Evolutionary conservation across 1,284 basidiomycete species (phyloP), one percentile per base, ranked within the genome.

Genomic region (Coniferiporia sulphurascens): DNA sequence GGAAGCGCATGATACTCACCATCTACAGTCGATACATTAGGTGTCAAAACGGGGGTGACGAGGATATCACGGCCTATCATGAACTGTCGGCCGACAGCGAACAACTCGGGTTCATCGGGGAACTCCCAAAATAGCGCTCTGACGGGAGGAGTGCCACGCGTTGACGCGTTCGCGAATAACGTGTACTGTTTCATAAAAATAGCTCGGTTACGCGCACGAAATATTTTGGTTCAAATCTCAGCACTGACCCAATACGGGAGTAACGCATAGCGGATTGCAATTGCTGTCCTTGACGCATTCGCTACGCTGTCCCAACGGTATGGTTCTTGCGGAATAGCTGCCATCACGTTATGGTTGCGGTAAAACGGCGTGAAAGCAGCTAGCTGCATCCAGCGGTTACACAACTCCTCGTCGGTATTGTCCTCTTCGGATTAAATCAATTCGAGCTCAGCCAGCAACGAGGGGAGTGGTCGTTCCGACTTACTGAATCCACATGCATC

Each of bases 381-480:
- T 10, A 92, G 76, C 67, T 86, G 82, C 85, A 89, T 89, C 90
- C 90, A 93, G 19, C 90, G 80, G 61, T 85, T 87, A 70, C 89
- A 90, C 7, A 93, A 78, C 68, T 91, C 87, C 69, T 93, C 91
- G 66, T 89, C 82, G 0, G 86, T 85, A 70, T 93, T 91, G 0
- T 76, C 81, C 62, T 78, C 83, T 83, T 27, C 5, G 63, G 63
- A 52, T 48, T 34, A 41, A 27, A 44, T 27, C 27, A 27, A 27
- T 27, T 27, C 27, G 27, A 27, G 27, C 27, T 27, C 27, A 27
- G 27, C 27, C 5, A 27, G 27, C 27, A 27, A 5, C 27, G 27
- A n/a, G n/a, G n/a, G n/a, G 27, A 27, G 27, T 5, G 27, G 27
- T 5, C 27, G 27, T 5, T 5, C 27, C 5, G 27, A 56, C 79